Base-by-base conservation (phyloP, 2,329 filamentous ascomycete genomes). In the Aspergillus floridensis region DNA sequence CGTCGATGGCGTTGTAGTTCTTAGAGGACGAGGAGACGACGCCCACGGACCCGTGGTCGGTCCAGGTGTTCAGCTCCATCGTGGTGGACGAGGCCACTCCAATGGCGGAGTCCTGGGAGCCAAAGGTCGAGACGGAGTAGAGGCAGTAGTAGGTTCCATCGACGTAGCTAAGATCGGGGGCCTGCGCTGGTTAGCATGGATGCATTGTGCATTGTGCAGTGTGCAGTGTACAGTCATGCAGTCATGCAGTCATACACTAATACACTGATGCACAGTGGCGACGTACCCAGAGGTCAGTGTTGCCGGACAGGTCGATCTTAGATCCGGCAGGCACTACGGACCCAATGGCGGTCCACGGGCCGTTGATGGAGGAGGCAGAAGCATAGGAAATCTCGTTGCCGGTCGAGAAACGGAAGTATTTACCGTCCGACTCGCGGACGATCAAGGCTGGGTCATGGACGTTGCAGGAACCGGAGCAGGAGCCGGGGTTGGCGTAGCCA, bases 51-150 rank as follows among this genome's bases (percentile, higher is more conserved):
- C 74, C 74, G 14, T 66, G 68, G 52, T 77, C 74, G 2, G 68
- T 72, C 74, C 73, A 76, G 6, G 67, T 68, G 22, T 62, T 64
- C 8, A 59, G 52, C 5, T 73, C 66, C 71, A 84, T 76, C 4
- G 75, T 75, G 4, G 65, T 66, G n/a, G 77, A 80, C 0, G 79
- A 84, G 1, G 82, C 82, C 4, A 84, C 72, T 19, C 88, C 87
- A 62, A 90, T 88, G 35, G 84, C 84, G 0, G 83, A 86, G 70
- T 80, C 74, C 63, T 88, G 85, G 0, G 79, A 81, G 0, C 86
- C 86, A 63, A 87, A 88, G 0, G 81, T 77, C 38, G 82, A 86
- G n/a, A 88, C 85, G 1, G 83, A 79, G 73, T 89, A 88, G 80
- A 87, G 89, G n/a, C 86, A 73, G 66, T 88, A 82, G 75, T 88